These are phyloP conservation scores for Sugiyamaella paludigena DNA, from an alignment of 1,139 yeast species.

Conservation along the genomic window DNA sequence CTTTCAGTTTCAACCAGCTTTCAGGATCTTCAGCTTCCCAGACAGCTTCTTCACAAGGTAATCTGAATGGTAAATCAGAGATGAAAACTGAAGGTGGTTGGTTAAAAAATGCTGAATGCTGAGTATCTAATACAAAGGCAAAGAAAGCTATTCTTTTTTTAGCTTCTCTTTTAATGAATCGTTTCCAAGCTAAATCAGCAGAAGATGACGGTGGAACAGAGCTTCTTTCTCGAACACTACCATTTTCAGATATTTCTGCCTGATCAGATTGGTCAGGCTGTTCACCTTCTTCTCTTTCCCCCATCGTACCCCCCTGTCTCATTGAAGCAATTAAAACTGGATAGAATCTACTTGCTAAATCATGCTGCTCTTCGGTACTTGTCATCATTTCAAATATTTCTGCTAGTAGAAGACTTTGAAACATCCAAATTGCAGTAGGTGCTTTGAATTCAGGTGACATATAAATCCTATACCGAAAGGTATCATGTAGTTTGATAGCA, in stretches of 20 bases:
- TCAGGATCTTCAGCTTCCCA: slow-evolving; percentile 30
- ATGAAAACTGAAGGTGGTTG: slow-evolving; percentile 31
- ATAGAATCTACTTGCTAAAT: slow-evolving; percentile 30
- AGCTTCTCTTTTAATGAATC: slow-evolving; percentile 27
- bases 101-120: slow-evolving; percentile 29
- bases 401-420: slow-evolving; percentile 58
- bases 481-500: slow-evolving; percentile 51
- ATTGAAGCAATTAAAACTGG: slow-evolving; percentile 30
- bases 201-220: background rate
- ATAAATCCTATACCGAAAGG: slow-evolving; percentile 57
- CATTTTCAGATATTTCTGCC: slow-evolving; percentile 1
- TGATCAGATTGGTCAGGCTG: slow-evolving; percentile 10
- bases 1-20: slow-evolving; percentile 20
- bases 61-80: slow-evolving; percentile 26
- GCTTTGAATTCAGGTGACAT: slow-evolving; percentile 55
- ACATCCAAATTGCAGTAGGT: slow-evolving; percentile 60
- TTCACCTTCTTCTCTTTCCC: slow-evolving; percentile 13
- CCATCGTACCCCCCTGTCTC: slow-evolving; percentile 27
- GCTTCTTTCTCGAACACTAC: slow-evolving; percentile 3
- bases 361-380: slow-evolving; percentile 51
- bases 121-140: slow-evolving; percentile 31
- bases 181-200: slow-evolving; percentile 25
- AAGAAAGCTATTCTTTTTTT: slow-evolving; percentile 29
- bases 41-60: slow-evolving; percentile 30
- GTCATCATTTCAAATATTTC: slow-evolving; percentile 63